Conservation (phyloP, 345 rosid genomes). For the Lumnitzera racemosa region DNA sequence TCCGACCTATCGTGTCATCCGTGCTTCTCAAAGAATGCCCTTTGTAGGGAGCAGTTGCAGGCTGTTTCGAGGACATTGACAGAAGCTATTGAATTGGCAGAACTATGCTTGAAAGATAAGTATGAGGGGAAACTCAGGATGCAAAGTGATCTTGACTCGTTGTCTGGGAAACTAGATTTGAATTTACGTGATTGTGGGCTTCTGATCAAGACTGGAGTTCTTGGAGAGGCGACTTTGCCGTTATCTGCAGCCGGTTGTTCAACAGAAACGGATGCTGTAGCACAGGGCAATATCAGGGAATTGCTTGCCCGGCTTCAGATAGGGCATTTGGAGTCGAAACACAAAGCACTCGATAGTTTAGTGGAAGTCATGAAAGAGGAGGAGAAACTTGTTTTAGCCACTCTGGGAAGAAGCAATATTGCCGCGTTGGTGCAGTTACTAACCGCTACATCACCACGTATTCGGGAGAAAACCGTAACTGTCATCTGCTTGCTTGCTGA, state of each 20-base stretch:
- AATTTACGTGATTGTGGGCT: slow-evolving; percentile 78
- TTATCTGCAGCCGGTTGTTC: slow-evolving; percentile 18
- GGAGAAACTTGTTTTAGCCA: slow-evolving; percentile 53
- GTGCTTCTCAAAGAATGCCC: slow-evolving; percentile 72
- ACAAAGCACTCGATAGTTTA: slow-evolving; percentile 65
- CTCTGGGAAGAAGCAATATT: slow-evolving; percentile 56
- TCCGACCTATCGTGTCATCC: slow-evolving; percentile 93
- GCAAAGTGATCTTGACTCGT: slow-evolving; percentile 93
- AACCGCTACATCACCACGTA: slow-evolving; percentile 64
- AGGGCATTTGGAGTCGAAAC: slow-evolving; percentile 90
- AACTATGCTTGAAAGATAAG: slow-evolving; percentile 52
- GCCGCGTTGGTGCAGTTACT: slow-evolving; percentile 69
- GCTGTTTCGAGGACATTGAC: slow-evolving; percentile 51
- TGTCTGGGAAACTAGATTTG: slow-evolving; percentile 72
- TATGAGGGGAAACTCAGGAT: slow-evolving; percentile 81
- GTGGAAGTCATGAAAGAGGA: slow-evolving; percentile 84
- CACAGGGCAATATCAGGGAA: slow-evolving; percentile 44
- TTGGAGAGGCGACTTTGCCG: slow-evolving; percentile 62
- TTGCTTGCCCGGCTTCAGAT: slow-evolving; percentile 91
- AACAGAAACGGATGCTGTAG: slow-evolving; percentile 23
- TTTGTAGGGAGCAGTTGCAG: slow-evolving; percentile 85
- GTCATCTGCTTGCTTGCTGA: slow-evolving; percentile 75
- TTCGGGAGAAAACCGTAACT: slow-evolving; percentile 66
- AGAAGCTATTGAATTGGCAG: slow-evolving; percentile 26
- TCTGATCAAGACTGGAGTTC: slow-evolving; percentile 86